These are phyloP conservation scores for Apiospora rasikravindrae DNA, from an alignment of 2,329 filamentous ascomycete species.

Conservation along the genomic window DNA sequence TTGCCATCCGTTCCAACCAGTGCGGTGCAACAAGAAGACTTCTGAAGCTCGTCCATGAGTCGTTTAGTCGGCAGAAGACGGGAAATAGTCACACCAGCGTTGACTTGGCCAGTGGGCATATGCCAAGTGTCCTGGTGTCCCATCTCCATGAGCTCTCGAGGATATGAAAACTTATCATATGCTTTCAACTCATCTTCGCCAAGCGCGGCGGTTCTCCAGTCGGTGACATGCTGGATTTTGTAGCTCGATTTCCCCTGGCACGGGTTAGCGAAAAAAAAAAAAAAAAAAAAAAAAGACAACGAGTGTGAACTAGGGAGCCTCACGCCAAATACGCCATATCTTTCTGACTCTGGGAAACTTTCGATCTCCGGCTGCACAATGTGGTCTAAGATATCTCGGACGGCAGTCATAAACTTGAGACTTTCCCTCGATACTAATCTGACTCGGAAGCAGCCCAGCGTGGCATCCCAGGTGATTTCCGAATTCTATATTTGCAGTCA, in stretches of 20 bases:
- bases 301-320: not conserved
- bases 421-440: constrained; percentile 9
- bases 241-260: constrained; percentile 15
- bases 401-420: not conserved
- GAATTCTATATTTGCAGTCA: constrained; percentile 15
- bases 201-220: constrained; percentile 5
- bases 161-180: constrained; percentile 22
- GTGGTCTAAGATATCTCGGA: constrained; percentile 15
- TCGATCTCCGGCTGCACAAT: constrained; percentile 22
- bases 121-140: constrained; percentile 15
- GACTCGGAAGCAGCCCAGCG: constrained; percentile 21
- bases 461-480: constrained; percentile 19
- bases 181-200: not conserved
- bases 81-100: constrained; percentile 15
- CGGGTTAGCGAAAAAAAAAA: not conserved
- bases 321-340: constrained; percentile 9
- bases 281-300: too few species aligned
- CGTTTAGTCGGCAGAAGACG: constrained; percentile 13
- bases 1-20: constrained; percentile 18
- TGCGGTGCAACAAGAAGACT: constrained; percentile 18
- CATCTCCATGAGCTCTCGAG: constrained; percentile 17
- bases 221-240: constrained; percentile 18
- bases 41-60: constrained; percentile 2
- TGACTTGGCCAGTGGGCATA: constrained; percentile 4
- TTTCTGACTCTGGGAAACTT: not conserved